Conservation (phyloP, 2,329 filamentous ascomycete genomes). For the Colletotrichum sp. region DNA sequence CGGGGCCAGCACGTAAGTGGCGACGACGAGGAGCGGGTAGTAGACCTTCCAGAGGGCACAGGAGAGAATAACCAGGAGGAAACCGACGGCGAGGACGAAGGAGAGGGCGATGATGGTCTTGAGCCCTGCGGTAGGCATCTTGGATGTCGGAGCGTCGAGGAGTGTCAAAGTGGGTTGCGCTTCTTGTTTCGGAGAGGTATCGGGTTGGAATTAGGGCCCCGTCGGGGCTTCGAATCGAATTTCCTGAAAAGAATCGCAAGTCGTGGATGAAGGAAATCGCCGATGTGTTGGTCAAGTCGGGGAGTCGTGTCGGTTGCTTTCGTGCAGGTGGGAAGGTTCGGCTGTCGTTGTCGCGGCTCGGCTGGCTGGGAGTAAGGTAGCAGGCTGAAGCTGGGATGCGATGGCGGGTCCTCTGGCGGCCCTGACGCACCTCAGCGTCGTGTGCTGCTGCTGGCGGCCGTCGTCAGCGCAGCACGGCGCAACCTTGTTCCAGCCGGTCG, state of each 20-base stretch:
- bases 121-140: slow-evolving; percentile 81
- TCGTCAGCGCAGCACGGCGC: slow-evolving; percentile 11
- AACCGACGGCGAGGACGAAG: slow-evolving; percentile 98
- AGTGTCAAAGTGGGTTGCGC: neutral
- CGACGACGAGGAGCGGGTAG: slow-evolving; percentile 93
- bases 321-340: neutral
- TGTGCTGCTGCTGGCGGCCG: neutral
- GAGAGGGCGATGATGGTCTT: slow-evolving; percentile 99
- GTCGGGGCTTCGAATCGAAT: slow-evolving; percentile 2
- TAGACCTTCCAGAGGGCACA: slow-evolving; percentile 95
- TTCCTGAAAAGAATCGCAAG: neutral
- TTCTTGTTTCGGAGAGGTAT: slow-evolving; percentile 18
- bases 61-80: slow-evolving; percentile 97
- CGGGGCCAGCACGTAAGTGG: slow-evolving; percentile 91
- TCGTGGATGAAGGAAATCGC: neutral
- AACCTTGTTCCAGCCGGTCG: slow-evolving; percentile 18
- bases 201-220: slow-evolving; percentile 13
- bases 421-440: slow-evolving; percentile 11
- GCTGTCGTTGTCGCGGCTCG: slow-evolving; percentile 10
- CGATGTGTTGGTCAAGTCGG: neutral
- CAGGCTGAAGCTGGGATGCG: slow-evolving; percentile 17
- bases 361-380: neutral
- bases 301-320: neutral
- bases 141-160: slow-evolving; percentile 29
- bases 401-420: slow-evolving; percentile 12